These are phyloP conservation scores for Suhomyces coccinellae DNA, from an alignment of 1,139 yeast genomes.

Conservation along the genomic window DNA sequence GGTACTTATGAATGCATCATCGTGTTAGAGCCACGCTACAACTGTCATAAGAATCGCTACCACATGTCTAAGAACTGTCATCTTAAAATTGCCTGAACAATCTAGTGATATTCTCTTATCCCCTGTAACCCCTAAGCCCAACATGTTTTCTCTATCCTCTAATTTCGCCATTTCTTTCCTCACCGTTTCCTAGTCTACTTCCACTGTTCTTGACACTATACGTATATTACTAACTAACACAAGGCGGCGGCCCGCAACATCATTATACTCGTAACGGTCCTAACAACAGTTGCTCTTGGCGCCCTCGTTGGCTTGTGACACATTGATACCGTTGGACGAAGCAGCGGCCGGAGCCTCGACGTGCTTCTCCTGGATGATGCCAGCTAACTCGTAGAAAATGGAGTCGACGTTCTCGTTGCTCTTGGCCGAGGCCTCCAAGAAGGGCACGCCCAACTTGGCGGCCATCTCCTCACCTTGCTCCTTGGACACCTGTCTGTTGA, in stretches of 20 bases:
- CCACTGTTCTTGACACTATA: neutral
- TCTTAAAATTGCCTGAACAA: no score
- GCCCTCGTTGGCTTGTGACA: constrained; percentile 35
- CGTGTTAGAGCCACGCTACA: no score
- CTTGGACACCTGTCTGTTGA: constrained; percentile 67
- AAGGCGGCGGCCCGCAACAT: neutral
- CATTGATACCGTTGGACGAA: constrained; percentile 45
- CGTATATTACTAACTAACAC: constrained; percentile 2
- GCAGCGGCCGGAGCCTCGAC: constrained; percentile 37
- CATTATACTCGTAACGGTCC: constrained; percentile 2
- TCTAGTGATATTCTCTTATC: no score
- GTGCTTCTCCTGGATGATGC: constrained; percentile 78
- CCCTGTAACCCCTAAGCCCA: no score
- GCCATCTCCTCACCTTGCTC: constrained; percentile 93
- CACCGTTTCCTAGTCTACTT: no score
- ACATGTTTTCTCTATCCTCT: no score
- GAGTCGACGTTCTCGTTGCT: constrained; percentile 90
- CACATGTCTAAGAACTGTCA: no score
- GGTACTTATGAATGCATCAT: no score
- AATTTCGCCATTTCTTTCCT: no score
- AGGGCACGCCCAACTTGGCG: constrained; percentile 82
- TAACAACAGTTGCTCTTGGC: constrained; percentile 45
- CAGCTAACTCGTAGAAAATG: constrained; percentile 88
- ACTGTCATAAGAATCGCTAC: no score
- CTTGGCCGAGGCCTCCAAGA: constrained; percentile 95